These are phyloP conservation scores for Starmerella geochares DNA, from an alignment of 805 yeast genomes.

Conservation along the genomic window DNA sequence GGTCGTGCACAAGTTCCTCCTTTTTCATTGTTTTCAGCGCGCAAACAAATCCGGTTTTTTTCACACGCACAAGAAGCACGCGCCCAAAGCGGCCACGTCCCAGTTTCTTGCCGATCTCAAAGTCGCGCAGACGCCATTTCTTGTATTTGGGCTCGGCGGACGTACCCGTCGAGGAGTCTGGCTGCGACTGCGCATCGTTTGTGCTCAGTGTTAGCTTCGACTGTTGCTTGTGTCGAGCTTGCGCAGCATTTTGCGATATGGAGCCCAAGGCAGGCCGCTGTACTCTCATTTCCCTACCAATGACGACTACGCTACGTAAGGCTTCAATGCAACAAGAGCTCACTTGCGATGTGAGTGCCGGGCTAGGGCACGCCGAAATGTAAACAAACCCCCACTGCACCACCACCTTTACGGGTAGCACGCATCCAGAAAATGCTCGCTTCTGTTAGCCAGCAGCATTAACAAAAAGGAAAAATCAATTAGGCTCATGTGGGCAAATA, in stretches of 20 bases:
- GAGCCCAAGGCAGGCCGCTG: background rate
- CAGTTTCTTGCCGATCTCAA: conserved; percentile 74
- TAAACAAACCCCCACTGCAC: background rate
- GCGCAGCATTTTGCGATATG: background rate
- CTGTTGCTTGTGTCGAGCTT: background rate
- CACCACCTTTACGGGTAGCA: too few species aligned
- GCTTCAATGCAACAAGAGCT: too few species aligned
- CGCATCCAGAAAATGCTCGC: too few species aligned
- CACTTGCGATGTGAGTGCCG: background rate
- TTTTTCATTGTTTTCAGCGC: conserved; percentile 90
- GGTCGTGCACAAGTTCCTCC: conserved; percentile 59
- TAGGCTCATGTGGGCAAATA: too few species aligned
- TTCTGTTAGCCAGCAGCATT: too few species aligned
- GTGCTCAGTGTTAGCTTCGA: background rate
- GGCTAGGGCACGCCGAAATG: conserved; percentile 3
- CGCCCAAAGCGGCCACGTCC: conserved; percentile 93
- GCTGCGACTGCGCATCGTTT: too few species aligned
- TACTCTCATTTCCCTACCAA: background rate
- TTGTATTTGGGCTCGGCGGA: conserved; percentile 3
- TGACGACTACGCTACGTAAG: too few species aligned
- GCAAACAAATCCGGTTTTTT: conserved; percentile 62
- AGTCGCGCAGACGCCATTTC: conserved; percentile 46
- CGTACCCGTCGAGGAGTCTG: too few species aligned
- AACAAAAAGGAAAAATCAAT: too few species aligned
- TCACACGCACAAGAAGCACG: conserved; percentile 81